A percentile compares a stretch with the other conserved stretches of the same genome.
Evolutionary conservation across 352 stramenopile species (phyloP).

Genomic region (Thalassiosira pacifica): DNA sequence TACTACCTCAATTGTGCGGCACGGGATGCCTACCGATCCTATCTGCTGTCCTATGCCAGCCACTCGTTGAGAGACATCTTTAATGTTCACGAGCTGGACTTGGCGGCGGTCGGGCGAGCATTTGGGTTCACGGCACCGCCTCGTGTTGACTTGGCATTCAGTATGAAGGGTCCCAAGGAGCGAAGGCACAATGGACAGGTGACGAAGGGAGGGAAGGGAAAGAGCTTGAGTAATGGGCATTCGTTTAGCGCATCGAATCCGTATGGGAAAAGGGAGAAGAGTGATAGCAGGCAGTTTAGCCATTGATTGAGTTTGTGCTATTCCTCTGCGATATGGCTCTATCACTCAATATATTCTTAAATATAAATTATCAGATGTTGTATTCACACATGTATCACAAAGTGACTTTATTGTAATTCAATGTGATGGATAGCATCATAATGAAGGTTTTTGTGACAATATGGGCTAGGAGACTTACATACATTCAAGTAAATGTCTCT

Average conservation of each 20-base stretch:
- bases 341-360: no score
- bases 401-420: no score
- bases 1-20: conserved; percentile 99
- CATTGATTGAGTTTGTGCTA: conserved; percentile 76
- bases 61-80: conserved; percentile 99
- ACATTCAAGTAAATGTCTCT: no score
- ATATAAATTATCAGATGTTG: no score
- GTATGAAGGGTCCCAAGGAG: conserved; percentile 70
- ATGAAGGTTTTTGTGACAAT: no score
- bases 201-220: conserved; percentile 61
- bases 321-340: no score
- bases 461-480: no score
- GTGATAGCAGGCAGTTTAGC: conserved; percentile 95
- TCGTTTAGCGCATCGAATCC: conserved; percentile 98
- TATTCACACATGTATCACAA: no score
- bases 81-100: conserved; percentile 96
- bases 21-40: conserved; percentile 97
- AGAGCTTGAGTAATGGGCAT: conserved; percentile 88
- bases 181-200: conserved; percentile 64
- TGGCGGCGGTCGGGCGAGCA: conserved; percentile 94
- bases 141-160: conserved; percentile 94
- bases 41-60: conserved; percentile 97
- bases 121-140: conserved; percentile 98
- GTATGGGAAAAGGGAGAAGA: conserved; percentile 92
- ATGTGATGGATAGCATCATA: no score